Evolutionary conservation across 169 alveolate species (phyloP).

Genomic region (Plasmodium coatneyi): DNA sequence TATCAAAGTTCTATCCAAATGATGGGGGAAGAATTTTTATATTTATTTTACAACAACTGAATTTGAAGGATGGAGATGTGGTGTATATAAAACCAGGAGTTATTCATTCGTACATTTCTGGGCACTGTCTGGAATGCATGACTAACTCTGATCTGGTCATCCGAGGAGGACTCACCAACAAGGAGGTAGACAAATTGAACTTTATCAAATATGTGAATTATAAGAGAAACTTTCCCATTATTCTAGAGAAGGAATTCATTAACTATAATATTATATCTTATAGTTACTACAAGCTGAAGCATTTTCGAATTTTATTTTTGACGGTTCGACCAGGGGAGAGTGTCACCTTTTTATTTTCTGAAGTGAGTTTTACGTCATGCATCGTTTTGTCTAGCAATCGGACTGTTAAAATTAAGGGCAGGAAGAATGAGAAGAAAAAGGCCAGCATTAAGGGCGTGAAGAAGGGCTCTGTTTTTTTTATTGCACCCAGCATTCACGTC

Average conservation of each 20-base stretch:
- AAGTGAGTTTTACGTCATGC: conserved; percentile 40
- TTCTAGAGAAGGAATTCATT: conserved; percentile 58
- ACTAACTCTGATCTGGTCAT: conserved; percentile 96
- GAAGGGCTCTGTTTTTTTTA: conserved; percentile 34
- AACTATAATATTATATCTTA: conserved; percentile 51
- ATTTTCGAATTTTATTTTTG: conserved; percentile 48
- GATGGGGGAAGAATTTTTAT: conserved; percentile 92
- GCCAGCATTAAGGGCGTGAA: conserved; percentile 31
- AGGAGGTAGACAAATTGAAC: conserved; percentile 86
- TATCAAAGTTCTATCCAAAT: conserved; percentile 82
- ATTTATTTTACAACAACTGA: conserved; percentile 89
- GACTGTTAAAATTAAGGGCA: conserved; percentile 41
- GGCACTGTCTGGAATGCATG: conserved; percentile 96
- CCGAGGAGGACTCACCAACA: conserved; percentile 97
- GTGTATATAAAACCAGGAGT: conserved; percentile 92
- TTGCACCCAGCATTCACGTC: conserved; percentile 46
- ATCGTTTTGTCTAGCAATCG: conserved; percentile 40
- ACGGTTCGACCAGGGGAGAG: conserved; percentile 46
- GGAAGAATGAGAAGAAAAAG: conserved; percentile 54
- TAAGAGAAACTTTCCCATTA: conserved; percentile 31
- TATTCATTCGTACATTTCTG: conserved; percentile 95
- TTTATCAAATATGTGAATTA: conserved; percentile 68
- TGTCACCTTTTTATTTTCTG: conserved; percentile 30
- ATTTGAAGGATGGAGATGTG: conserved; percentile 92
- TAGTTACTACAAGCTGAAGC: conserved; percentile 42